phyloP scores from a whole-genome alignment of 805 yeast genomes.

The Wickerhamiella occidentalis region DNA sequence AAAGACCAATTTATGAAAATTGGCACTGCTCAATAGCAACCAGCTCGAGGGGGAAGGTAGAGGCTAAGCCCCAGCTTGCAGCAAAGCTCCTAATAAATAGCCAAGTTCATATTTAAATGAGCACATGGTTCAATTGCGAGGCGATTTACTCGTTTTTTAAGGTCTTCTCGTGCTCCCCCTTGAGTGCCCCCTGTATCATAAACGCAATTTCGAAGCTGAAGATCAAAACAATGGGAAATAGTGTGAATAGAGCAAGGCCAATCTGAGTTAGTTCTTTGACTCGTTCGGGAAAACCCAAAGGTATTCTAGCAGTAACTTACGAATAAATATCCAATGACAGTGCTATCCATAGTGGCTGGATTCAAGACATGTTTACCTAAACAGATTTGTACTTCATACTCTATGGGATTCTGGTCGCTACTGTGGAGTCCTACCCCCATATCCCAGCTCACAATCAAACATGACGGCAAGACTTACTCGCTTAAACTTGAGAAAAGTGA shows the following conservation, averaged over 20 bases:
- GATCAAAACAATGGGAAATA: slow-evolving; percentile 26
- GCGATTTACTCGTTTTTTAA: neutral
- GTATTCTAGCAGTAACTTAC: slow-evolving; percentile 12
- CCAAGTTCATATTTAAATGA: neutral
- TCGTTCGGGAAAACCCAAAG: neutral
- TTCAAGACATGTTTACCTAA: neutral
- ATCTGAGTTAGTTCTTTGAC: slow-evolving; percentile 15
- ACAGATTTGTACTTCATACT: neutral
- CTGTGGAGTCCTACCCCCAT: slow-evolving; percentile 3
- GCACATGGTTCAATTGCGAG: neutral
- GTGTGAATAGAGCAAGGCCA: slow-evolving; percentile 32
- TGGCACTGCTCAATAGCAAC: too few species aligned
- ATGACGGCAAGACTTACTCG: slow-evolving; percentile 17
- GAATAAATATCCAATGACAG: slow-evolving; percentile 16
- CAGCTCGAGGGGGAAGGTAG: too few species aligned
- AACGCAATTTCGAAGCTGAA: slow-evolving; percentile 19
- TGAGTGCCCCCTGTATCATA: slow-evolving; percentile 9
- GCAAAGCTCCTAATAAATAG: too few species aligned
- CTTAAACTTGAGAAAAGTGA: slow-evolving; percentile 22
- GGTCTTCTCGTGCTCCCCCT: neutral
- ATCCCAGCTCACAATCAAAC: slow-evolving; percentile 17
- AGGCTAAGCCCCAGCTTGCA: too few species aligned
- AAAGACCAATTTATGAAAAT: too few species aligned
- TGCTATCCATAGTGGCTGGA: slow-evolving; percentile 9
- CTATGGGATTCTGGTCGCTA: neutral